Evolutionary conservation across 2,329 filamentous ascomycete genomes (phyloP).

Genomic region (Thelonectria discophora): DNA sequence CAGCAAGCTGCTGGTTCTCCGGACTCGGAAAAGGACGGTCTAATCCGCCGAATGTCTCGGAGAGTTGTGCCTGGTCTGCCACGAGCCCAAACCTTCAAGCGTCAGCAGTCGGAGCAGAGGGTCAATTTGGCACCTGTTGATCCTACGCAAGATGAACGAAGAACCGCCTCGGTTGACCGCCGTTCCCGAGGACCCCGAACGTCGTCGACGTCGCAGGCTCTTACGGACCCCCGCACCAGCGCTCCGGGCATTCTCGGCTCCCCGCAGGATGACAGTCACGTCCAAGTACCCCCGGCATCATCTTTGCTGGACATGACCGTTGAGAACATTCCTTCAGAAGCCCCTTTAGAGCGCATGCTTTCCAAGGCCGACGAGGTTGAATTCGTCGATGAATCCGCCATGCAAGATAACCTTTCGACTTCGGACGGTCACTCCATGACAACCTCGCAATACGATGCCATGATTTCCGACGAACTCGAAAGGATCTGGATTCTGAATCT

Average conservation of each 20-base stretch:
- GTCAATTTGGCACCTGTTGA: conserved; percentile 75
- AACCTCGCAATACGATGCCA: conserved; percentile 65
- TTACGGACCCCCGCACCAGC: conserved; percentile 54
- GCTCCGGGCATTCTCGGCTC: conserved; percentile 56
- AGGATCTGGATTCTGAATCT: conserved; percentile 94
- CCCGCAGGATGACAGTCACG: conserved; percentile 31
- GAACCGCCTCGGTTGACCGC: conserved; percentile 74
- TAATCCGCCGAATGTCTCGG: conserved; percentile 57
- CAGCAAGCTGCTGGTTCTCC: conserved; percentile 47
- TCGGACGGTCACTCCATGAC: conserved; percentile 59
- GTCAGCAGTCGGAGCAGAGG: conserved; percentile 83
- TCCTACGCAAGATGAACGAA: conserved; percentile 71
- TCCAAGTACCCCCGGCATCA: conserved; percentile 21
- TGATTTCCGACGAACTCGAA: conserved; percentile 84
- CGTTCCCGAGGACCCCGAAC: conserved; percentile 50
- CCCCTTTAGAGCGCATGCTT: conserved; percentile 10
- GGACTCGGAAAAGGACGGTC: conserved; percentile 45
- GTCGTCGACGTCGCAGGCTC: conserved; percentile 34
- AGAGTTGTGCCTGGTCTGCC: conserved; percentile 82
- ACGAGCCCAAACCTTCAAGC: conserved; percentile 79
- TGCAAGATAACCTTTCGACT: conserved; percentile 45
- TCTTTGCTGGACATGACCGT: conserved; percentile 30
- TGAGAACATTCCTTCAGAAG: conserved; percentile 24
- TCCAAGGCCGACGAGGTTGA: conserved; percentile 35
- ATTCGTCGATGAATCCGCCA: conserved; percentile 33